Conservation (phyloP, 176 grass and related monocot species). For the Lolium rigidum region DNA sequence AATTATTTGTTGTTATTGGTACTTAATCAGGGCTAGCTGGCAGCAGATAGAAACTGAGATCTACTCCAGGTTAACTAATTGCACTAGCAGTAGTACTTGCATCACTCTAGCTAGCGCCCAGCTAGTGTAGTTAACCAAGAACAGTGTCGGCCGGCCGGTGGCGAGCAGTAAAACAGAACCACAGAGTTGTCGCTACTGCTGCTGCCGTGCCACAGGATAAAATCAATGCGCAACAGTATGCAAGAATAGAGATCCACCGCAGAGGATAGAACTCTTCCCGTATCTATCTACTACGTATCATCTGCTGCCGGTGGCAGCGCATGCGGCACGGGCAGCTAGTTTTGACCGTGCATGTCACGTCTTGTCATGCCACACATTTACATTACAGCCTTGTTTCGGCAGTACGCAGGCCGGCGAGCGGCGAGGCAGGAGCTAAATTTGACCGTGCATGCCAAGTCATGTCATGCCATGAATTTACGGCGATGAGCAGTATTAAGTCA, state of each 20-base stretch:
- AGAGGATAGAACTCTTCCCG: background rate
- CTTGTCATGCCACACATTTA: background rate
- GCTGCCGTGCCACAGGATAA: background rate
- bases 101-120: background rate
- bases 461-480: background rate
- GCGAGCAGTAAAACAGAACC: background rate
- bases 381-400: background rate
- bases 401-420: background rate
- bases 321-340: background rate
- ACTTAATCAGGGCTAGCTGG: too few species aligned
- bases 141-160: slow-evolving; percentile 1
- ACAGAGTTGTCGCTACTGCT: background rate
- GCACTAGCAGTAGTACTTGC: background rate
- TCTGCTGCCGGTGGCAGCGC: background rate
- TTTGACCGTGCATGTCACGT: slow-evolving; percentile 15
- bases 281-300: background rate
- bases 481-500: background rate
- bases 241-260: background rate
- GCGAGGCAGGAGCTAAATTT: background rate
- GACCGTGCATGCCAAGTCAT: background rate
- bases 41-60: too few species aligned
- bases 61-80: background rate
- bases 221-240: background rate
- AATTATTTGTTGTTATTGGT: too few species aligned
- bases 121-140: background rate